Base-by-base conservation (phyloP, 805 yeast species). In the Crinitomyces ghanaensis region DNA sequence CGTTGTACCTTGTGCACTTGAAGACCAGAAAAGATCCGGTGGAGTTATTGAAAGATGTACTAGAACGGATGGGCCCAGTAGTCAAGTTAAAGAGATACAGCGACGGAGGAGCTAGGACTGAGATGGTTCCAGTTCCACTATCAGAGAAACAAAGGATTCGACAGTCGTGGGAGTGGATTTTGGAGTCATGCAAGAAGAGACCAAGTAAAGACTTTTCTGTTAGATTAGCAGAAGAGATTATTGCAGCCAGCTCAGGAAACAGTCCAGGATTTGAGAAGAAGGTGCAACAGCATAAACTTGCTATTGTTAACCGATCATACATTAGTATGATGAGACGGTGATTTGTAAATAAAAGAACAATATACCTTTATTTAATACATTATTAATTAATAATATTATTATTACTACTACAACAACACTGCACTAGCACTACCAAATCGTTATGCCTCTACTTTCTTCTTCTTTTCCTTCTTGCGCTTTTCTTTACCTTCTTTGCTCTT, bases 141-240 rank as follows among this genome's bases (percentile, higher is more conserved):
- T 74, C 72, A 31, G 74, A 72, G 48, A 75, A 84, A 59, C 94
- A 85, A 59, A 71, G 97, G 56, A 65, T 73, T 46, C 72, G 95
- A 57, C 73, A 72, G 49, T 95, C 97, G 2, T 81, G 93, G 66
- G 59, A 65, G 43, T 91, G 97, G 97, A 78, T 91, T 31, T 57
- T 85, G 35, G 95, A 83, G 39, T 84, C 93, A 14, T 72, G 93
- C 26, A 69, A 74, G 39, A 76, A 79, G 49, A 76, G 93, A 55
- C 76, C 74, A 30, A 75, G 86, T 12, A 72, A 74, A 37, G 91
- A 81, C 49, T 80, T 80, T 49, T 65, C 93, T 2, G 96, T 91
- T 25, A 72, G 97, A 50, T 65, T 91, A 29, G 85, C 86, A 24
- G 97, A 91, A 59, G 97, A 91, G 59, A 71, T 91, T 38, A 53